phyloP scores from a whole-genome alignment of 331 rosid genomes.

The Saraca asoca region DNA sequence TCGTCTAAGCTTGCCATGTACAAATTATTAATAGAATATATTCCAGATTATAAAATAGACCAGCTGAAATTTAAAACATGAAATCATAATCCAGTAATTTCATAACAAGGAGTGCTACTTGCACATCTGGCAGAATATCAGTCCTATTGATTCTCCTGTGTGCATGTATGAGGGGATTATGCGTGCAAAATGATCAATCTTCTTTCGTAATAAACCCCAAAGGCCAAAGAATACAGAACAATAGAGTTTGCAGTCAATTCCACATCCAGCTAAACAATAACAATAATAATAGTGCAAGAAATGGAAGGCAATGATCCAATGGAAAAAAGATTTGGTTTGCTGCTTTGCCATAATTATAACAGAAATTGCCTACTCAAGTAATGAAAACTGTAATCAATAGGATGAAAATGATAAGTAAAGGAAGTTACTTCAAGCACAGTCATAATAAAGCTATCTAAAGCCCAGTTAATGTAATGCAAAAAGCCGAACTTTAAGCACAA shows the following conservation, averaged over 20 bases:
- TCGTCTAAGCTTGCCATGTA: not conserved
- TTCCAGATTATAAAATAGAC: not conserved
- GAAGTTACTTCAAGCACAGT: not conserved
- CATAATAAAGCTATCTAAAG: not conserved
- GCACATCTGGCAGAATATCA: too few relatives aligned
- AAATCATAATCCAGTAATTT: not conserved
- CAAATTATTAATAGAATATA: not conserved
- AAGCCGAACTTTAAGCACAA: not conserved
- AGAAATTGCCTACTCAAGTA: too few relatives aligned
- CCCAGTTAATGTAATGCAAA: not conserved
- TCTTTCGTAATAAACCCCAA: not conserved
- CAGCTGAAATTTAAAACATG: not conserved
- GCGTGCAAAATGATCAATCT: not conserved
- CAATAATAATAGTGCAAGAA: not conserved
- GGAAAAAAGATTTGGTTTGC: too few relatives aligned
- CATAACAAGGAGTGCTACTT: not conserved
- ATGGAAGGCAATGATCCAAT: not conserved
- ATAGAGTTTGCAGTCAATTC: not conserved
- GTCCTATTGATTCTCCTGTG: too few relatives aligned
- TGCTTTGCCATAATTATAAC: too few relatives aligned
- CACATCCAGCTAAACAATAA: not conserved
- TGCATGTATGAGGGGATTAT: too few relatives aligned
- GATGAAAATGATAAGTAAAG: too few relatives aligned
- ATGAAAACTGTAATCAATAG: too few relatives aligned
- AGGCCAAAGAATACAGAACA: not conserved